phyloP scores from a whole-genome alignment of 805 yeast genomes.

The Scheffersomyces spartinae region DNA sequence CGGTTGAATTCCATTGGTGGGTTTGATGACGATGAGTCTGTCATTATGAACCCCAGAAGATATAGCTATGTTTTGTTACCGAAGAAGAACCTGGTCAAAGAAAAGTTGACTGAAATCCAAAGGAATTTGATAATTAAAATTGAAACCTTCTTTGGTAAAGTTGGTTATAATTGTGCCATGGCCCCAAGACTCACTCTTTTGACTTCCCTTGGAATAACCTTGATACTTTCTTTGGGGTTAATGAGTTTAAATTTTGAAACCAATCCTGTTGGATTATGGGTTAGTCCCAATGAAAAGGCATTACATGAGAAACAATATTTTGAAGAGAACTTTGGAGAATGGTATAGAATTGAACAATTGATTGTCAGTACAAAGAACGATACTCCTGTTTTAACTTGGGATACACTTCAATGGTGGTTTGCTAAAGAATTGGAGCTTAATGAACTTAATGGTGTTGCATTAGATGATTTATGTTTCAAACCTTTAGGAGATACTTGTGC shows the following conservation, averaged over 20 bases:
- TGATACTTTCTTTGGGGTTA: slow-evolving; percentile 41
- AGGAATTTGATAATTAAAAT: slow-evolving; percentile 5
- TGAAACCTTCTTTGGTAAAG: slow-evolving; percentile 27
- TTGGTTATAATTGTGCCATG: slow-evolving; percentile 50
- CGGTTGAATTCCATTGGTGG: slow-evolving; percentile 5
- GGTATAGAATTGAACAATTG: slow-evolving; percentile 79
- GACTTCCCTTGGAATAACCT: slow-evolving; percentile 17
- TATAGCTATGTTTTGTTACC: slow-evolving; percentile 5
- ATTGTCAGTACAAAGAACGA: slow-evolving; percentile 52
- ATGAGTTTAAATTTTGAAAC: slow-evolving; percentile 50
- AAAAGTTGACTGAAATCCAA: slow-evolving; percentile 1
- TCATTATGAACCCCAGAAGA: too few relatives aligned
- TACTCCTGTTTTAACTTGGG: slow-evolving; percentile 54
- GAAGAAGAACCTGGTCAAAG: slow-evolving; percentile 2
- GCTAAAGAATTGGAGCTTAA: slow-evolving; percentile 49
- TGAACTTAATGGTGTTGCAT: slow-evolving; percentile 18
- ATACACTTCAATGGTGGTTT: slow-evolving; percentile 79
- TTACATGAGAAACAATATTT: slow-evolving; percentile 54
- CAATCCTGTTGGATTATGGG: slow-evolving; percentile 84
- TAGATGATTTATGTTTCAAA: slow-evolving; percentile 69
- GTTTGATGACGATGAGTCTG: slow-evolving; percentile 9
- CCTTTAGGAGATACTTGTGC: slow-evolving; percentile 76
- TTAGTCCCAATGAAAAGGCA: slow-evolving; percentile 64
- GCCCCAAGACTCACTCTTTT: slow-evolving; percentile 35
- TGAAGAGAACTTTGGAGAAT: slow-evolving; percentile 82